These are phyloP conservation scores for Adansonia gregorii DNA, from an alignment of 441 rosid genomes.

Conservation along the genomic window DNA sequence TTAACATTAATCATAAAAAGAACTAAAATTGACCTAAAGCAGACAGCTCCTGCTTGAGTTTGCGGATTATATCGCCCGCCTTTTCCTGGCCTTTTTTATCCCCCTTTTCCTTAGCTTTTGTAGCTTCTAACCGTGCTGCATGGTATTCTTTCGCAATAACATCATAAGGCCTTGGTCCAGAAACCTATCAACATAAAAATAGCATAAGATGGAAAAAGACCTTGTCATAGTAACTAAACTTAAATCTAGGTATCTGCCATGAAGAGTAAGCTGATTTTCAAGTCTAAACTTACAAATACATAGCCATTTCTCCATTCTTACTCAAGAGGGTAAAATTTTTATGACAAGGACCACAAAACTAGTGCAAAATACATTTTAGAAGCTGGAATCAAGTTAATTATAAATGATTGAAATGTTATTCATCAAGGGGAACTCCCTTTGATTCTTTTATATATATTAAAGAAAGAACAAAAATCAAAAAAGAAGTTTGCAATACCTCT, in stretches of 20 bases:
- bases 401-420: neutral
- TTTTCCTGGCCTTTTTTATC: constrained; percentile 74
- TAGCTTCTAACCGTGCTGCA: constrained; percentile 73
- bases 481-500: constrained; percentile 48
- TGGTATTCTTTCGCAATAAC: constrained; percentile 71
- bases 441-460: neutral
- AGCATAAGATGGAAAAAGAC: constrained; percentile 19
- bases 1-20: constrained; percentile 27
- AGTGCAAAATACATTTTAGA: neutral
- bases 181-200: constrained; percentile 44
- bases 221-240: neutral
- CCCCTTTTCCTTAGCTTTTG: constrained; percentile 70
- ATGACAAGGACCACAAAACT: neutral
- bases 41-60: constrained; percentile 89
- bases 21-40: constrained; percentile 62
- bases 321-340: neutral
- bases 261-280: neutral
- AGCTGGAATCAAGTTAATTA: neutral
- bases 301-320: neutral
- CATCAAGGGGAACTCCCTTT: neutral
- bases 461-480: neutral
- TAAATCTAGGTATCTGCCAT: neutral
- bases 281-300: neutral
- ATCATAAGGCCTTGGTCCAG: constrained; percentile 64
- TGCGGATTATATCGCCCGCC: constrained; percentile 67